These are phyloP conservation scores for Hydnum rufescens DNA, from an alignment of 768 basidiomycete genomes.

Conservation along the genomic window DNA sequence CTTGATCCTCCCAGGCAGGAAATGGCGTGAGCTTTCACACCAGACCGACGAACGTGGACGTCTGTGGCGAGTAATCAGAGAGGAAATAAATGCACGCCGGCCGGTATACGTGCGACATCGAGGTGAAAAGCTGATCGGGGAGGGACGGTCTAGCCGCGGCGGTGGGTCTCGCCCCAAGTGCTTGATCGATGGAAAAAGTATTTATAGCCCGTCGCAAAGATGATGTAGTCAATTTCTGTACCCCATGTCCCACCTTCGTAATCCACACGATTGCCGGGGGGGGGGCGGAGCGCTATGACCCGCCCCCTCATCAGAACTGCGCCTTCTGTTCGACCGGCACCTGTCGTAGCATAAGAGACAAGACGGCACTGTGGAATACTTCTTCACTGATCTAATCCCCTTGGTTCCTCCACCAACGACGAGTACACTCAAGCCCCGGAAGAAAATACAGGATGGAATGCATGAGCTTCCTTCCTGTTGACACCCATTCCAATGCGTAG, in stretches of 20 bases:
- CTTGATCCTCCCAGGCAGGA: slow-evolving; percentile 67
- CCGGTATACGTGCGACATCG: slow-evolving; percentile 47
- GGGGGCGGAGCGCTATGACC: too few relatives aligned
- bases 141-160: too few relatives aligned
- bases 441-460: slow-evolving; percentile 48
- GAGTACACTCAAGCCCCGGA: slow-evolving; percentile 23
- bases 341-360: too few relatives aligned
- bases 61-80: slow-evolving; percentile 28
- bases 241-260: slow-evolving; percentile 43
- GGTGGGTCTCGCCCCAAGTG: too few relatives aligned
- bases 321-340: too few relatives aligned
- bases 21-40: slow-evolving; percentile 42
- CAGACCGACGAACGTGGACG: slow-evolving; percentile 51
- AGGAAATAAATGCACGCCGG: slow-evolving; percentile 52
- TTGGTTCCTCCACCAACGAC: slow-evolving; percentile 36
- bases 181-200: slow-evolving; percentile 39
- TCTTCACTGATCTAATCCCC: slow-evolving; percentile 47
- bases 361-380: too few relatives aligned
- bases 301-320: too few relatives aligned
- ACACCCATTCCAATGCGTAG: slow-evolving; percentile 36
- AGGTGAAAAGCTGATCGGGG: slow-evolving; percentile 36
- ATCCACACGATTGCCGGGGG: too few relatives aligned
- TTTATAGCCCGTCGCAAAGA: slow-evolving; percentile 61
- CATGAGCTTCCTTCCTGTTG: slow-evolving; percentile 22
- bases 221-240: too few relatives aligned